phyloP scores from a whole-genome alignment of 2,329 filamentous ascomycete genomes.

The Penicillium sp. region DNA sequence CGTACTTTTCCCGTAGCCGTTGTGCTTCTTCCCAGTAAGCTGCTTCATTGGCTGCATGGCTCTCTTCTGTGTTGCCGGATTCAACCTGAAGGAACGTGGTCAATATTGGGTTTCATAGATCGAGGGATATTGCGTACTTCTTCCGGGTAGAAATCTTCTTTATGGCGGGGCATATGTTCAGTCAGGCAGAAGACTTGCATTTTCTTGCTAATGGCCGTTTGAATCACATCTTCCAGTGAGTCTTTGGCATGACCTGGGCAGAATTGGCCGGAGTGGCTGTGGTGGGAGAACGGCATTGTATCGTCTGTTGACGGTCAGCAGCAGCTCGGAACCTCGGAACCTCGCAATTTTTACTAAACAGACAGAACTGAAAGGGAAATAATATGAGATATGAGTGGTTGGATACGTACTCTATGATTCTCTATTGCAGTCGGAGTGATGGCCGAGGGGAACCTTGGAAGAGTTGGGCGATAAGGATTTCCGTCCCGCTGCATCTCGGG shows the following conservation, averaged over 20 bases:
- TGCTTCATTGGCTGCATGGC: slow-evolving; percentile 50
- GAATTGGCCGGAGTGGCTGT: slow-evolving; percentile 97
- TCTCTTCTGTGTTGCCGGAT: slow-evolving; percentile 33
- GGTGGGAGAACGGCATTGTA: slow-evolving; percentile 91
- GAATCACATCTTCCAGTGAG: slow-evolving; percentile 78
- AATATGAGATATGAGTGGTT: neutral
- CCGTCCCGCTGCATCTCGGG: no score
- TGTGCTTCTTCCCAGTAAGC: slow-evolving; percentile 75
- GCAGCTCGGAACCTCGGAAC: neutral
- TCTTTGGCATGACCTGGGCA: slow-evolving; percentile 87
- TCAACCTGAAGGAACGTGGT: slow-evolving; percentile 27
- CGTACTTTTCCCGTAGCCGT: slow-evolving; percentile 71
- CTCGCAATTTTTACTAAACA: no score
- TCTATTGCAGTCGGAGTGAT: no score
- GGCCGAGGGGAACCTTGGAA: no score
- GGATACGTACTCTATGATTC: no score
- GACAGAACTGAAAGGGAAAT: neutral
- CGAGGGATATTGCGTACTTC: slow-evolving; percentile 57
- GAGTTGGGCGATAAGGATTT: no score
- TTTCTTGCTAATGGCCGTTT: slow-evolving; percentile 72
- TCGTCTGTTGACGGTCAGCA: neutral
- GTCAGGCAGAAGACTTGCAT: slow-evolving; percentile 86
- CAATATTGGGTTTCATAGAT: neutral
- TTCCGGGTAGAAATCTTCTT: slow-evolving; percentile 85
- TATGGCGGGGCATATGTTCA: slow-evolving; percentile 88